Evolutionary conservation across 306 rosid species (phyloP).

Genomic region (Cyamopsis tetragonoloba): DNA sequence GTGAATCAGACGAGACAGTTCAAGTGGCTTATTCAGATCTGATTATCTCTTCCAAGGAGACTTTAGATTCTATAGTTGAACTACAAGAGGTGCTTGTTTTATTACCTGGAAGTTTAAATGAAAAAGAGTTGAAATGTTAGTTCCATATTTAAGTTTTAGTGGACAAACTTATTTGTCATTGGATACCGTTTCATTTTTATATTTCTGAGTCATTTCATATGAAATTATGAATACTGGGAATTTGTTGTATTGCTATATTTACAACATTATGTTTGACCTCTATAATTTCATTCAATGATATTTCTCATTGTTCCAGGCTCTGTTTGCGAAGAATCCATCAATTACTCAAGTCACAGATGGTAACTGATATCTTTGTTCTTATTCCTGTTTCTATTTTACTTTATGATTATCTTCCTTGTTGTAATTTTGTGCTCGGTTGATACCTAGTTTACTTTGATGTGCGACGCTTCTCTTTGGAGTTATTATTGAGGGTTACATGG

Average conservation of each 20-base stretch:
- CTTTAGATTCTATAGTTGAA: conserved; percentile 72
- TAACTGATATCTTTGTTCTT: conserved; percentile 29
- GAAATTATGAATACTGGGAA: too few species aligned
- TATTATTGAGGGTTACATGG: too few species aligned
- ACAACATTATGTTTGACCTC: not conserved
- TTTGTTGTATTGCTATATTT: not conserved
- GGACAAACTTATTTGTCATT: not conserved
- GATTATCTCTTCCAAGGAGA: conserved; percentile 60
- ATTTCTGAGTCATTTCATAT: not conserved
- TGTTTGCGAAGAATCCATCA: conserved; percentile 62
- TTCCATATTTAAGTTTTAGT: not conserved
- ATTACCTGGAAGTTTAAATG: conserved; percentile 7
- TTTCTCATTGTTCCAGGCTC: conserved; percentile 55
- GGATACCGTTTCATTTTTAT: not conserved
- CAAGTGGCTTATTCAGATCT: conserved; percentile 60
- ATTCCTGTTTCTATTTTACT: conserved; percentile 3
- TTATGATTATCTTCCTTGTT: not conserved
- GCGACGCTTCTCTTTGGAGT: too few species aligned
- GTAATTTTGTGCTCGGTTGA: not conserved
- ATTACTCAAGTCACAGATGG: conserved; percentile 50
- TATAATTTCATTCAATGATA: not conserved
- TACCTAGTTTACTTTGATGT: not conserved
- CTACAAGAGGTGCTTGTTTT: conserved; percentile 65
- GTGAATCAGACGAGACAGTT: conserved; percentile 56
- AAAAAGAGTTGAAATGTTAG: not conserved